These are phyloP conservation scores for Poteriospumella lacustris DNA, from an alignment of 108 stramenopile genomes.

Conservation along the genomic window DNA sequence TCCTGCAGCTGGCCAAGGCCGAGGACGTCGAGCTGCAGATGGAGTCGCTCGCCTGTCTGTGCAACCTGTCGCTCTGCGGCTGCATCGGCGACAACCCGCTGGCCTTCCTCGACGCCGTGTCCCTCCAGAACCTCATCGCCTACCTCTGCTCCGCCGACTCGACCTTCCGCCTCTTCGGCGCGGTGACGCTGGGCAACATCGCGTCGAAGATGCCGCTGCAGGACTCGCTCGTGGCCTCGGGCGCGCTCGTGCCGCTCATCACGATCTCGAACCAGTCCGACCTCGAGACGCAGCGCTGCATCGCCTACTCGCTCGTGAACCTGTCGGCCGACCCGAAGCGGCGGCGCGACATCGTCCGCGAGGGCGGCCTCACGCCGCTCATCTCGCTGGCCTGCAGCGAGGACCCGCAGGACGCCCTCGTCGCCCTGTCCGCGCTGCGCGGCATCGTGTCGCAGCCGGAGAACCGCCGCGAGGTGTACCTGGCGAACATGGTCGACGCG, in stretches of 20 bases:
- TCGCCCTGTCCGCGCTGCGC: constrained; percentile 65
- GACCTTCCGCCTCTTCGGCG: constrained; percentile 76
- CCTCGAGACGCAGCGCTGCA: constrained; percentile 69
- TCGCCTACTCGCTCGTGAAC: constrained; percentile 74
- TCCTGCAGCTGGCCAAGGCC: constrained; percentile 60
- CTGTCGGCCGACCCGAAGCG: constrained; percentile 56
- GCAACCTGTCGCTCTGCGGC: constrained; percentile 71
- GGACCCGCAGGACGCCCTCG: constrained; percentile 57
- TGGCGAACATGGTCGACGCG: constrained; percentile 62
- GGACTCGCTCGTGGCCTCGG: constrained; percentile 50
- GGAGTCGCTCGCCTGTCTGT: constrained; percentile 66
- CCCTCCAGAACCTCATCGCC: constrained; percentile 58
- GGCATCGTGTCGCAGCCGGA: constrained; percentile 55
- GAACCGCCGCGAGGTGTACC: constrained; percentile 54
- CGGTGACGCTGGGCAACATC: constrained; percentile 74
- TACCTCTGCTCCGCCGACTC: constrained; percentile 71
- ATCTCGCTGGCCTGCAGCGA: constrained; percentile 64
- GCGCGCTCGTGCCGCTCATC: constrained; percentile 63
- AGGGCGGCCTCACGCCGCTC: constrained; percentile 68
- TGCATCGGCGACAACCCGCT: constrained; percentile 65
- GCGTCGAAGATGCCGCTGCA: constrained; percentile 59
- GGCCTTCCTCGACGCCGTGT: constrained; percentile 57
- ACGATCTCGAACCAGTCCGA: constrained; percentile 54
- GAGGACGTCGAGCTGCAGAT: constrained; percentile 68
- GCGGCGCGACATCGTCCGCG: constrained; percentile 54